These are phyloP conservation scores for Geotrichum citri-aurantii DNA, from an alignment of 1,139 yeast genomes.

Conservation along the genomic window DNA sequence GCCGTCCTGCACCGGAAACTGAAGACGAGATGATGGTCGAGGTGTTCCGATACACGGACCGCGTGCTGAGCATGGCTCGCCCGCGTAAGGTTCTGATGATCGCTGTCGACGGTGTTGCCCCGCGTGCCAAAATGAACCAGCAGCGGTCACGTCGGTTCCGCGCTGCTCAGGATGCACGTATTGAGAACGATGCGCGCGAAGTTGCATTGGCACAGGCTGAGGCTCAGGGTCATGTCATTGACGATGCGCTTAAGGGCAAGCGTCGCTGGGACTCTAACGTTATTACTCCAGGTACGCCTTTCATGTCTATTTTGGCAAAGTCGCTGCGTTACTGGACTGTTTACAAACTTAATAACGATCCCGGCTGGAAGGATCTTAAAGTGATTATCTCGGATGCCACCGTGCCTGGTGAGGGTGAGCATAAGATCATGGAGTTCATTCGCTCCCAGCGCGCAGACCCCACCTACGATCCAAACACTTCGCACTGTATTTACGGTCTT, in stretches of 20 bases:
- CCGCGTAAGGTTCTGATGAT: conserved; percentile 85
- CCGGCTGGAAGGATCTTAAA: conserved; percentile 83
- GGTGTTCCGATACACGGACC: conserved; percentile 80
- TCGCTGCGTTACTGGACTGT: conserved; percentile 87
- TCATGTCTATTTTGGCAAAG: conserved; percentile 84
- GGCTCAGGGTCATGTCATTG: conserved; percentile 40
- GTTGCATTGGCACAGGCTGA: conserved; percentile 46
- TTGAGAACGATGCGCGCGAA: conserved; percentile 33
- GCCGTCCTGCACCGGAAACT: conserved; percentile 86
- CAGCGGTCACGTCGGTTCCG: conserved; percentile 96
- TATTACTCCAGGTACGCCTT: conserved; percentile 98
- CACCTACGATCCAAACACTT: conserved; percentile 72
- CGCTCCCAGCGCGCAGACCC: conserved; percentile 73
- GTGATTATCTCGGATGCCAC: conserved; percentile 90
- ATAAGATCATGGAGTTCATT: conserved; percentile 92
- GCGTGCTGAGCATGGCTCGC: conserved; percentile 87
- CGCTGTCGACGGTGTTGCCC: conserved; percentile 99
- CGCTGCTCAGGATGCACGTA: conserved; percentile 88
- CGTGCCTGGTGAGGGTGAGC: conserved; percentile 99
- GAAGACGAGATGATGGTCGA: conserved; percentile 95
- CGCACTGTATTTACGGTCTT: conserved; percentile 94
- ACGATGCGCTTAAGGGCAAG: conserved; percentile 40
- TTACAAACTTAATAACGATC: conserved; percentile 81
- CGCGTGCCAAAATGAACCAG: conserved; percentile 98
- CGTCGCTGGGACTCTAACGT: conserved; percentile 83